Percentiles rank a stretch among this genome's conserved stretches.
These are phyloP conservation scores for Leccinum arenicola DNA, from an alignment of 768 basidiomycete genomes.

Conservation along the genomic window DNA sequence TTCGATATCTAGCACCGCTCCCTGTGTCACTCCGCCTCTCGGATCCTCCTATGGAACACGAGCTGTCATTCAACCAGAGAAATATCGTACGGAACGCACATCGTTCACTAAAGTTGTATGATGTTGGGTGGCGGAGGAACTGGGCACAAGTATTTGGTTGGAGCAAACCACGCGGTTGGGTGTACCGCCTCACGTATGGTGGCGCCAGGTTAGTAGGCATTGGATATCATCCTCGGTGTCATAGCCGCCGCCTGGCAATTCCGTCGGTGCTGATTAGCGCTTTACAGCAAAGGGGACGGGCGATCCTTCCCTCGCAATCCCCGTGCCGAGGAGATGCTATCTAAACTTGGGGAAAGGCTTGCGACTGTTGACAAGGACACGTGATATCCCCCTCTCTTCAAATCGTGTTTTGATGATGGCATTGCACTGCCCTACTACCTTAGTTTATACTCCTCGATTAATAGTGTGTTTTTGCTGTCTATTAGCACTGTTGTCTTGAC, in stretches of 20 bases:
- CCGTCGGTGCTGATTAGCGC: not conserved
- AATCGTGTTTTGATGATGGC: not conserved
- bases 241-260: not conserved
- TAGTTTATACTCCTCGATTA: slow-evolving; percentile 2
- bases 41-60: slow-evolving; percentile 69
- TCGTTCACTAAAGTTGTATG: slow-evolving; percentile 57
- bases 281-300: slow-evolving; percentile 61
- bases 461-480: slow-evolving; percentile 1
- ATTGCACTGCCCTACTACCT: not conserved
- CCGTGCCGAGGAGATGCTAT: slow-evolving; percentile 60
- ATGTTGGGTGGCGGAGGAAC: slow-evolving; percentile 72
- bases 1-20: slow-evolving; percentile 67
- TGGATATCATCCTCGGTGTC: not conserved
- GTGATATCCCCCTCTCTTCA: slow-evolving; percentile 17
- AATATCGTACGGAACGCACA: slow-evolving; percentile 64
- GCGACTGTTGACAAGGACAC: slow-evolving; percentile 52
- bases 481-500: slow-evolving; percentile 6
- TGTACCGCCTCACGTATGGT: slow-evolving; percentile 53
- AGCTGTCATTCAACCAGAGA: slow-evolving; percentile 64
- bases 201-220: slow-evolving; percentile 55
- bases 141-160: slow-evolving; percentile 69
- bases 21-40: slow-evolving; percentile 51
- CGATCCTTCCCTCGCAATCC: slow-evolving; percentile 66
- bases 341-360: slow-evolving; percentile 60
- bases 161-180: slow-evolving; percentile 49